phyloP scores from a whole-genome alignment of 2,329 filamentous ascomycete genomes.

The Gaeumannomyces sp. region DNA sequence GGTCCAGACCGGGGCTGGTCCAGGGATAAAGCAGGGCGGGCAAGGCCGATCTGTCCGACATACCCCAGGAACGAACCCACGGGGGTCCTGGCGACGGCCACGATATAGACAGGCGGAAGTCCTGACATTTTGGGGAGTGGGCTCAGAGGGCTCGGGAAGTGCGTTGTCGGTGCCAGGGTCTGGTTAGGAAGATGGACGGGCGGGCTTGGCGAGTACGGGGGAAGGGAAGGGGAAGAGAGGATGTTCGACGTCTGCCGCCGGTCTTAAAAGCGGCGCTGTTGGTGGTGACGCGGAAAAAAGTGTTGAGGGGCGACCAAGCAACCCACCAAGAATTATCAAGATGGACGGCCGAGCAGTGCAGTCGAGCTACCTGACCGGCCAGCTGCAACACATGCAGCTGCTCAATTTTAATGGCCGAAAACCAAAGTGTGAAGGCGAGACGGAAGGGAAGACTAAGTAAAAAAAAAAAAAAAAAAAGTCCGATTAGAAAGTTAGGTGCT shows the following conservation, averaged over 20 bases:
- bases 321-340: background rate
- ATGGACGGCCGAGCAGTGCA: background rate
- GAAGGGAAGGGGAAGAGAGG: background rate
- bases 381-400: background rate
- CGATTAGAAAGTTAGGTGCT: background rate
- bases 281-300: background rate
- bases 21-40: background rate
- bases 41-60: conserved; percentile 20
- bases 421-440: background rate
- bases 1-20: background rate
- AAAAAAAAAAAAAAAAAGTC: background rate
- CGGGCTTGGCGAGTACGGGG: background rate
- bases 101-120: conserved; percentile 88
- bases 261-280: background rate
- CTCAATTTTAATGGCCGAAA: background rate
- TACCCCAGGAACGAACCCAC: conserved; percentile 93
- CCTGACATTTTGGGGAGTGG: conserved; percentile 60
- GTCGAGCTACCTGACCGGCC: background rate
- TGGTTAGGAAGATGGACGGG: background rate
- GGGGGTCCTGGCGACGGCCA: conserved; percentile 84
- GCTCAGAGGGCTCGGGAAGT: background rate
- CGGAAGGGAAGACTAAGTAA: background rate
- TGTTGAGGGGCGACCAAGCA: background rate
- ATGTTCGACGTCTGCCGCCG: background rate
- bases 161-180: background rate